A percentile compares a stretch with the other conserved stretches of the same genome.
Evolutionary conservation across 768 basidiomycete species (phyloP).

Genomic region (Hygrocybe punicea): DNA sequence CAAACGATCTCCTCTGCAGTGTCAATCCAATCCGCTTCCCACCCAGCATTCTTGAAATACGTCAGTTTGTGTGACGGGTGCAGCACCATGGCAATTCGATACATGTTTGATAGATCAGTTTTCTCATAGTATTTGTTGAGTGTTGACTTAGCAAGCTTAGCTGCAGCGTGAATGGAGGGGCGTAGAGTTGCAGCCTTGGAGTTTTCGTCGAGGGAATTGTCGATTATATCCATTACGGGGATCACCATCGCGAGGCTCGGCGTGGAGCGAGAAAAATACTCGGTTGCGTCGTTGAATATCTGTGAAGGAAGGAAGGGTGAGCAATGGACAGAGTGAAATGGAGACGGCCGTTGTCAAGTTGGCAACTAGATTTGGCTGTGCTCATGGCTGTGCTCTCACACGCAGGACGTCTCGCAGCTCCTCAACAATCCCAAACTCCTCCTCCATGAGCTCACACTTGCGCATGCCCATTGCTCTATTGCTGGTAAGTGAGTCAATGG

Average conservation of each 20-base stretch:
- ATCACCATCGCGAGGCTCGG: constrained; percentile 28
- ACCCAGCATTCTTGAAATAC: constrained; percentile 30
- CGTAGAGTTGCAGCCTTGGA: neutral
- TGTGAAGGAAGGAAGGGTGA: neutral
- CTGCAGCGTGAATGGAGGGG: constrained; percentile 11
- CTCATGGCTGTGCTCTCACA: constrained; percentile 11
- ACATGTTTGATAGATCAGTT: constrained; percentile 17
- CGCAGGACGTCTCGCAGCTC: constrained; percentile 24
- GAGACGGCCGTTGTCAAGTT: neutral
- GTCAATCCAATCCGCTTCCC: constrained; percentile 30
- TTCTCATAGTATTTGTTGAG: constrained; percentile 21
- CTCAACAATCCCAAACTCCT: constrained; percentile 23
- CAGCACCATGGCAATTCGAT: constrained; percentile 30
- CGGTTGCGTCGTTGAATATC: constrained; percentile 26
- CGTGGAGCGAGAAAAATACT: constrained; percentile 21
- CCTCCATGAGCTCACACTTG: constrained; percentile 12
- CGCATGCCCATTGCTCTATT: constrained; percentile 9
- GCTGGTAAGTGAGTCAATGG: constrained; percentile 20
- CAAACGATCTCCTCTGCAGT: constrained; percentile 21
- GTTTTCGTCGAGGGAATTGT: constrained; percentile 8
- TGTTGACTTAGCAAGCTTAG: constrained; percentile 17
- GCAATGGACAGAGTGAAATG: neutral
- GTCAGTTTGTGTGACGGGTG: constrained; percentile 34
- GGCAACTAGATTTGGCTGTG: neutral
- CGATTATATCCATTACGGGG: constrained; percentile 32